Base-by-base conservation (phyloP, 805 yeast genomes). In the Ogataea siamensis region DNA sequence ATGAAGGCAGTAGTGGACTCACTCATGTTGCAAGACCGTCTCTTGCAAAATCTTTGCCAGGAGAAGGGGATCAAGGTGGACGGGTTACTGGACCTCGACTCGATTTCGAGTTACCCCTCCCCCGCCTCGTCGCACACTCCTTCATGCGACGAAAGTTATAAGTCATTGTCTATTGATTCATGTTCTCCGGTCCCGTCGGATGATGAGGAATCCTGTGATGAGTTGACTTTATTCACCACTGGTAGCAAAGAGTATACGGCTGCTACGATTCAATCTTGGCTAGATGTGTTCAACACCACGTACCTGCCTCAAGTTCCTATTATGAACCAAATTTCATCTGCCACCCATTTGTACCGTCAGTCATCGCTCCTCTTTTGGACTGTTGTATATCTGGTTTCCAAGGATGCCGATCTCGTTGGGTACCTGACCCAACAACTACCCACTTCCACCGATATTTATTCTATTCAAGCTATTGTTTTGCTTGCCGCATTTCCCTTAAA, bases 281-380 rank as follows among this genome's bases (percentile, higher is more conserved):
- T 56, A 12, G 20, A 30, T 6, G 32, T 34, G 7, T 60, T 60
- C 43, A 58, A 57, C 37, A 3, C 20, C 1, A 37, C 40, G 9
- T 46, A 47, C 28, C 43, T 57, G 5, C 49, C 43, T 5, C 43
- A 35, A 20, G 37, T 52, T 2, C 64, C 64, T 11, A 51, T 59
- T 17, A 44, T 60, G 49, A 42, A 45, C 10, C 34, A 37, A n/a
- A 39, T 53, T 5, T 26, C 27, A n/a, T 50, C 57, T 8, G 56
- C 61, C 4, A 45, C 52, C 1, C 2, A 16, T 2, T 30, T 60
- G 16, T 52, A 42, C 32, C 18, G 27, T 16, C 35, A 45, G 15
- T 52, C 57, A 8, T 43, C 47, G n/a, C 34, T 58, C 6, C 44
- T 59, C n/a, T 61, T 60, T 44, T 61, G 66, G 66, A 45, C 64